These are phyloP conservation scores for Extremus antarcticus DNA, from an alignment of 495 filamentous ascomycete species.

Conservation along the genomic window DNA sequence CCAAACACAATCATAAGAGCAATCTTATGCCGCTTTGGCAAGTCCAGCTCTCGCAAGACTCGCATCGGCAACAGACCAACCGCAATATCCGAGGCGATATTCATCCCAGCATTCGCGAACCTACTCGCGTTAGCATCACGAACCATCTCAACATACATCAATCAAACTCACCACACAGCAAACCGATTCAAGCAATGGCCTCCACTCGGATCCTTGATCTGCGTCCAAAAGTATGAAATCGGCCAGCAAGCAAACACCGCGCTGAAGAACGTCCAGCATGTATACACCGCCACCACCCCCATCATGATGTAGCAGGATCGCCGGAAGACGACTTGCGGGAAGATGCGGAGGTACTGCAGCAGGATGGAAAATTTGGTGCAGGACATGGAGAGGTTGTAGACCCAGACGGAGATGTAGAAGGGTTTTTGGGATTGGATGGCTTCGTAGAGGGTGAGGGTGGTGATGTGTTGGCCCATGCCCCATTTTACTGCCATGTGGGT, in stretches of 20 bases:
- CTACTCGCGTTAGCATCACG: not conserved
- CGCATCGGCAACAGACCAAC: constrained; percentile 33
- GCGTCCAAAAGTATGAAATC: constrained; percentile 29
- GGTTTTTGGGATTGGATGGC: constrained; percentile 10
- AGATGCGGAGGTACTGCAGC: constrained; percentile 24
- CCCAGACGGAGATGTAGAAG: constrained; percentile 20
- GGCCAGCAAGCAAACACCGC: constrained; percentile 28
- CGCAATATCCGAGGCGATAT: constrained; percentile 42
- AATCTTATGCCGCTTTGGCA: constrained; percentile 22
- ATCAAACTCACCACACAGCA: constrained; percentile 28
- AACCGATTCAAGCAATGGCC: constrained; percentile 37
- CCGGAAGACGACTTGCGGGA: constrained; percentile 16
- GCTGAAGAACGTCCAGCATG: constrained; percentile 22
- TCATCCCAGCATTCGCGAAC: constrained; percentile 40
- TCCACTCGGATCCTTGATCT: constrained; percentile 6
- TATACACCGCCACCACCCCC: constrained; percentile 16
- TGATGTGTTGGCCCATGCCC: constrained; percentile 23
- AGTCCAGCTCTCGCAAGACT: constrained; percentile 19
- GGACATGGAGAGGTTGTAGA: constrained; percentile 23
- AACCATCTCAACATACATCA: not conserved
- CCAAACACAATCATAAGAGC: constrained; percentile 24
- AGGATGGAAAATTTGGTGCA: constrained; percentile 25
- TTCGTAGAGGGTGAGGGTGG: constrained; percentile 7
- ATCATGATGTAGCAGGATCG: constrained; percentile 17
- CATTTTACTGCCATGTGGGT: constrained; percentile 3